Percentiles rank a stretch among this genome's conserved stretches.
Conservation (phyloP, 2,329 filamentous ascomycete species). For the Colletotrichum cereale region DNA sequence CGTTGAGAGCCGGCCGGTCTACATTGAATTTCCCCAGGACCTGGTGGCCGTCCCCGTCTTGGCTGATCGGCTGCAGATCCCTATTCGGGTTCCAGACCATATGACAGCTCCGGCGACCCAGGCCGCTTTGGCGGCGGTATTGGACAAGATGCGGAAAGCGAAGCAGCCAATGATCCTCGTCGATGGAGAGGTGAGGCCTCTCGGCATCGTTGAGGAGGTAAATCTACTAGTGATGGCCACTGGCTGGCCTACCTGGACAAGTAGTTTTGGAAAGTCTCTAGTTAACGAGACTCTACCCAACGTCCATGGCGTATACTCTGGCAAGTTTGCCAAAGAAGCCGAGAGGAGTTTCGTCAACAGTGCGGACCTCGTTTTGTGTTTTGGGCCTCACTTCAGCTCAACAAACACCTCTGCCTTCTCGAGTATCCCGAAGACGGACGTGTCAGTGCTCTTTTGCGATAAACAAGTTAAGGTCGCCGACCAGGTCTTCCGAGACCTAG, state of each 20-base stretch:
- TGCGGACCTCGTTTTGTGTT: constrained; percentile 39
- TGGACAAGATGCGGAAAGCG: constrained; percentile 54
- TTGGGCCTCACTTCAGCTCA: constrained; percentile 28
- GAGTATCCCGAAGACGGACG: neutral
- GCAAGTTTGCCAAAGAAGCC: constrained; percentile 43
- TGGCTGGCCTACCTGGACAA: constrained; percentile 29
- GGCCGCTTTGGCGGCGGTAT: constrained; percentile 49
- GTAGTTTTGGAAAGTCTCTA: constrained; percentile 17
- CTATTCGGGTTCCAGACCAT: constrained; percentile 42
- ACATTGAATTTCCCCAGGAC: constrained; percentile 67
- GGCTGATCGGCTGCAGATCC: constrained; percentile 47
- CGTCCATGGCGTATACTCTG: constrained; percentile 16
- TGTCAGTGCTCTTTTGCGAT: constrained; percentile 46
- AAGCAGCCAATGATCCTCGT: constrained; percentile 18
- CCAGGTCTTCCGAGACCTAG: constrained; percentile 48
- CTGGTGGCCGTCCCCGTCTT: constrained; percentile 57
- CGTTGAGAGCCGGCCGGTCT: constrained; percentile 66
- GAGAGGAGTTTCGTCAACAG: constrained; percentile 4
- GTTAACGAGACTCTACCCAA: constrained; percentile 23
- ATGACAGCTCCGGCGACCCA: constrained; percentile 42
- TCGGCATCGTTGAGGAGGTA: constrained; percentile 13
- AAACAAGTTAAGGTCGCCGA: constrained; percentile 41
- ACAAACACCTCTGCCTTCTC: constrained; percentile 23
- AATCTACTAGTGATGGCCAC: constrained; percentile 7
- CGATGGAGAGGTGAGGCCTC: constrained; percentile 20